These are phyloP conservation scores for Arthrobotrys conoides DNA, from an alignment of 2,329 filamentous ascomycete species.

Conservation along the genomic window DNA sequence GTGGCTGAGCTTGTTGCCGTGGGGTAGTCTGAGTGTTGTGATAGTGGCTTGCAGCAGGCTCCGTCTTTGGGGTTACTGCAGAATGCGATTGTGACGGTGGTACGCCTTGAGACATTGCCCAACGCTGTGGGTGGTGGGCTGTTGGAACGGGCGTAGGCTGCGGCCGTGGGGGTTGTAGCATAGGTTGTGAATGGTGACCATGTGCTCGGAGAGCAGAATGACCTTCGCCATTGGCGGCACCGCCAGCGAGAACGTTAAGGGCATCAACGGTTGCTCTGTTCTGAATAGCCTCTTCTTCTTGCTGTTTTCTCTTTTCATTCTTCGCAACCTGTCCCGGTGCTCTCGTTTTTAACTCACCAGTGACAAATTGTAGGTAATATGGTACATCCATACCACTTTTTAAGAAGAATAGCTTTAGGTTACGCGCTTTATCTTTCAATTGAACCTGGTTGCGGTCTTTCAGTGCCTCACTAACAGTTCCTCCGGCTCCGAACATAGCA, in stretches of 20 bases:
- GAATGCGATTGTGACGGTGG: conserved; percentile 32
- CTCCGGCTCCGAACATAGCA: conserved; percentile 83
- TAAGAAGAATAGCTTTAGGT: conserved; percentile 90
- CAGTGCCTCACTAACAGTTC: conserved; percentile 83
- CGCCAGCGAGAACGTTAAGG: conserved; percentile 55
- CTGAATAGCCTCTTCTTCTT: conserved; percentile 59
- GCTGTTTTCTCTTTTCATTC: conserved; percentile 68
- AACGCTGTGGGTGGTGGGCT: conserved; percentile 50
- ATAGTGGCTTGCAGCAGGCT: conserved; percentile 11
- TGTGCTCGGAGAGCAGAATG: conserved; percentile 31
- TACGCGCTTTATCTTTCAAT: conserved; percentile 90
- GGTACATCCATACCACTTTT: conserved; percentile 94
- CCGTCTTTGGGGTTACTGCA: conserved; percentile 25
- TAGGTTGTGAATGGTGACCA: conserved; percentile 45
- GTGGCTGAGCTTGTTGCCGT: conserved; percentile 11
- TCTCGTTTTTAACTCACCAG: conserved; percentile 87
- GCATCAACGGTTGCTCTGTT: conserved; percentile 57
- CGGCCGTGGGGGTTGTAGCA: conserved; percentile 41
- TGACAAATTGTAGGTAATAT: conserved; percentile 87
- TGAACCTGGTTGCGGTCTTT: conserved; percentile 93
- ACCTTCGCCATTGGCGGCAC: conserved; percentile 22
- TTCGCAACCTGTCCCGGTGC: conserved; percentile 81
- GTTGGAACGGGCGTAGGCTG: conserved; percentile 45
- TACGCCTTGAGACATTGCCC: conserved; percentile 55
- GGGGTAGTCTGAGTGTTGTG: conserved; percentile 17